A percentile compares a stretch with the other conserved stretches of the same genome.
phyloP scores from a whole-genome alignment of 2,329 filamentous ascomycete genomes.

The Penicillium verrucosum region DNA sequence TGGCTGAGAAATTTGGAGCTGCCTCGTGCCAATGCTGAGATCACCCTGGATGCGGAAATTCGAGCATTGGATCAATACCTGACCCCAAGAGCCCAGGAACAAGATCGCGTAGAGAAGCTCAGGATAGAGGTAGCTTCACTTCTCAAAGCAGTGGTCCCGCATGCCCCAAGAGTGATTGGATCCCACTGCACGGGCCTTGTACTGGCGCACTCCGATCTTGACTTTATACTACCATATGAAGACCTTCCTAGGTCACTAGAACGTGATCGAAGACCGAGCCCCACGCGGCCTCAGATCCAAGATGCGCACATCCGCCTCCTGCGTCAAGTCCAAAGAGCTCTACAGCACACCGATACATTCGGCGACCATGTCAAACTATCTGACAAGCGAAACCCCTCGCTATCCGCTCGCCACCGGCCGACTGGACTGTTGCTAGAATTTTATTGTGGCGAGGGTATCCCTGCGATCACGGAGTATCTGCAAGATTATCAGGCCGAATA shows the following conservation, averaged over 20 bases:
- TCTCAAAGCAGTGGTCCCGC: slow-evolving; percentile 27
- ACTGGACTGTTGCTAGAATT: slow-evolving; percentile 54
- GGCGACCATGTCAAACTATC: slow-evolving; percentile 15
- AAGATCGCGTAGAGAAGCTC: slow-evolving; percentile 26
- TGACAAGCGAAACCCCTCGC: slow-evolving; percentile 30
- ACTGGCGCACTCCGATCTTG: slow-evolving; percentile 53
- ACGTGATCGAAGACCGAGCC: slow-evolving; percentile 32
- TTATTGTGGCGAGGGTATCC: slow-evolving; percentile 43
- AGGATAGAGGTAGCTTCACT: slow-evolving; percentile 27
- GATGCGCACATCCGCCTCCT: slow-evolving; percentile 25
- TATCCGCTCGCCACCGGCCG: slow-evolving; percentile 41
- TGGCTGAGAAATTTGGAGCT: slow-evolving; percentile 30
- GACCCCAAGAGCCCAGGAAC: slow-evolving; percentile 44
- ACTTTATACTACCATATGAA: slow-evolving; percentile 44
- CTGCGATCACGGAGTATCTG: slow-evolving; percentile 43
- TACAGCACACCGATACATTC: slow-evolving; percentile 25
- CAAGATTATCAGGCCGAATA: slow-evolving; percentile 49
- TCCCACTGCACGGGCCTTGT: slow-evolving; percentile 54
- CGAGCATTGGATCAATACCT: slow-evolving; percentile 45
- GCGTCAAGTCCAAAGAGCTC: slow-evolving; percentile 17
- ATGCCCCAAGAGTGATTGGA: slow-evolving; percentile 48
- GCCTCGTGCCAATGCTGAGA: slow-evolving; percentile 24
- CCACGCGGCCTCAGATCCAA: slow-evolving; percentile 32
- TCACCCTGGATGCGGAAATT: slow-evolving; percentile 47
- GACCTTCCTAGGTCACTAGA: slow-evolving; percentile 24